Percentiles rank a stretch among this genome's conserved stretches.
Evolutionary conservation across 192 early-diverging fungal genomes (phyloP).

Genomic region (Coemansia sp.): DNA sequence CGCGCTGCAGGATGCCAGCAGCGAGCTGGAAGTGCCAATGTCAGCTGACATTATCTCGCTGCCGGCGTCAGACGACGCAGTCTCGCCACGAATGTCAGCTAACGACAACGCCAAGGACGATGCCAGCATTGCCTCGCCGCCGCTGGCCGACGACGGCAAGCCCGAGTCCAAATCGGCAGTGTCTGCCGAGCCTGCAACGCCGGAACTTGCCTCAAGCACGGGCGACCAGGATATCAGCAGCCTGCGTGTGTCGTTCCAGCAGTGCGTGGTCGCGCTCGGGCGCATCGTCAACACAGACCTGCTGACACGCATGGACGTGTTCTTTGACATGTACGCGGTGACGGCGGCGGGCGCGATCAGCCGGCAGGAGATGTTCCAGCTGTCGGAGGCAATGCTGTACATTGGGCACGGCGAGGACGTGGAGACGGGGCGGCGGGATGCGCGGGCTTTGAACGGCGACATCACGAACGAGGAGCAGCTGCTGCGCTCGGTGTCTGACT

Average conservation of each 20-base stretch:
- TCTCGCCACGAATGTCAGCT: too few species aligned
- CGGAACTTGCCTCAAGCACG: not conserved
- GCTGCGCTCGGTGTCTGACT: constrained; percentile 40
- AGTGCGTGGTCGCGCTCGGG: constrained; percentile 75
- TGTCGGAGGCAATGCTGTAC: constrained; percentile 85
- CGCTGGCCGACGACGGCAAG: not conserved
- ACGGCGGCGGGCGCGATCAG: constrained; percentile 63
- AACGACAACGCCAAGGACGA: too few species aligned
- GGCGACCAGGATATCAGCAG: not conserved
- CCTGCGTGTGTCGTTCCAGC: constrained; percentile 67
- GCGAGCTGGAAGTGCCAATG: constrained; percentile 3
- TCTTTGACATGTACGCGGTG: constrained; percentile 80
- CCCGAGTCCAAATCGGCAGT: not conserved
- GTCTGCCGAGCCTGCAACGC: too few species aligned
- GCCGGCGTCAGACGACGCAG: not conserved
- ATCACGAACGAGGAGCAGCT: constrained; percentile 51
- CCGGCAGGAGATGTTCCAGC: constrained; percentile 76
- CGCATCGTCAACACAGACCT: constrained; percentile 75
- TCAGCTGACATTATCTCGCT: too few species aligned
- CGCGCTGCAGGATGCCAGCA: constrained; percentile 10
- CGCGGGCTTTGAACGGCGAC: constrained; percentile 1
- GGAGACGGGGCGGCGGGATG: constrained; percentile 13
- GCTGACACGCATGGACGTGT: constrained; percentile 72
- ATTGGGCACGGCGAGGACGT: constrained; percentile 53
- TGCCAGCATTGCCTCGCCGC: too few species aligned